These are phyloP conservation scores for Amaranthus cruentus DNA, from an alignment of 148 eudicot species.

Conservation along the genomic window DNA sequence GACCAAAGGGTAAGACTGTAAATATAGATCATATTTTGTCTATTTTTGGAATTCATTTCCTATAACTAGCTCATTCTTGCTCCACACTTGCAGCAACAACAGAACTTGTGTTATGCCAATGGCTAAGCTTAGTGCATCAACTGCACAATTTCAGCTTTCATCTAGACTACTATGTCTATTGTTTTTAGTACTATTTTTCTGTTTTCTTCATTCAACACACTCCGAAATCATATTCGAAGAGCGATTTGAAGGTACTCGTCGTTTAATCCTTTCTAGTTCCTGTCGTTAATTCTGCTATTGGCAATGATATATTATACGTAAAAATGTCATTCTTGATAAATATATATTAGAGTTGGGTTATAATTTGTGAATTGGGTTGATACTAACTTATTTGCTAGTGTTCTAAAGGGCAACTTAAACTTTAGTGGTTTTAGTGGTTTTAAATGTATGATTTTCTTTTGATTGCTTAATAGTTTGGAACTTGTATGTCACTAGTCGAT, in stretches of 20 bases:
- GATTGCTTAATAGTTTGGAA: no score
- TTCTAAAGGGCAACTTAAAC: no score
- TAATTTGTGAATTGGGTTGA: no score
- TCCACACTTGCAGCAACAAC: neutral
- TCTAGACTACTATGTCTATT: slow-evolving; percentile 20
- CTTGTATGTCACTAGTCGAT: no score
- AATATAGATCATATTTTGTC: slow-evolving; percentile 7
- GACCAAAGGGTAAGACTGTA: slow-evolving; percentile 30
- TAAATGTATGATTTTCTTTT: no score
- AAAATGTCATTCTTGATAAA: no score
- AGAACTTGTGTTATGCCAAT: slow-evolving; percentile 4
- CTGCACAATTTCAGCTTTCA: slow-evolving; percentile 18
- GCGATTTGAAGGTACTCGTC: slow-evolving; percentile 67
- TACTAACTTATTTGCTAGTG: no score
- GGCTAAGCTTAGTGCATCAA: slow-evolving; percentile 16
- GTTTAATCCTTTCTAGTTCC: no score
- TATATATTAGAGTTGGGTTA: no score
- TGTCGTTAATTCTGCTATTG: no score
- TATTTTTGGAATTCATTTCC: slow-evolving; percentile 8
- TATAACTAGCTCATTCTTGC: slow-evolving; percentile 17
- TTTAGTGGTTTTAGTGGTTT: no score
- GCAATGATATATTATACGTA: no score
- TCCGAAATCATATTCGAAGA: slow-evolving; percentile 88
- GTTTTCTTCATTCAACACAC: slow-evolving; percentile 28
- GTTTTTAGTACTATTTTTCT: slow-evolving; percentile 27